A percentile compares a stretch with the other conserved stretches of the same genome.
Conservation (phyloP, 208 protist species). For the Acanthamoeba quina region DNA sequence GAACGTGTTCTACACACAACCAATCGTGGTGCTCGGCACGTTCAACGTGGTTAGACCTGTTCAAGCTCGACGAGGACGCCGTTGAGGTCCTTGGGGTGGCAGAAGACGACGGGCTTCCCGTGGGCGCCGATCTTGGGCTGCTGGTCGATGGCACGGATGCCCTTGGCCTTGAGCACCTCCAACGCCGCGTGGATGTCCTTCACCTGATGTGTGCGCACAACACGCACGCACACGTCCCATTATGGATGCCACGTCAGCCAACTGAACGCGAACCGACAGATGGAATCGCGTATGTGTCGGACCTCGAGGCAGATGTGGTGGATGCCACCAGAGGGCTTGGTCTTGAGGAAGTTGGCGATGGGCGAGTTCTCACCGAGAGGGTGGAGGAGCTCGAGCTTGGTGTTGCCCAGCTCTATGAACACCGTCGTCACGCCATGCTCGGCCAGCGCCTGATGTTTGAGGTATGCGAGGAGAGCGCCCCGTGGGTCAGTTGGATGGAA, state of each 20-base stretch:
- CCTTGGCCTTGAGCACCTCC: conserved; percentile 84
- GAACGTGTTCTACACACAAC: too few relatives aligned
- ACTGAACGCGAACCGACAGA: not conserved
- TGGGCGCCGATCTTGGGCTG: conserved; percentile 96
- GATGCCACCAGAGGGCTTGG: conserved; percentile 94
- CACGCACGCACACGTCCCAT: not conserved
- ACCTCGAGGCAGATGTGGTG: conserved; percentile 96
- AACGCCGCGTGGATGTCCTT: conserved; percentile 88
- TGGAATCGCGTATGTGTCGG: not conserved
- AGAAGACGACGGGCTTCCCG: conserved; percentile 95
- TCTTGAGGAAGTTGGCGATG: conserved; percentile 93
- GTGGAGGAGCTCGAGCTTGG: conserved; percentile 95
- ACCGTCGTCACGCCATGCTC: conserved; percentile 96
- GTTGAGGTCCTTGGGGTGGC: conserved; percentile 94
- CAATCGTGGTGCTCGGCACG: too few relatives aligned
- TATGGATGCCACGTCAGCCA: not conserved
- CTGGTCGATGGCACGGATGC: conserved; percentile 90
- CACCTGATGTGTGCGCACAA: conserved; percentile 73
- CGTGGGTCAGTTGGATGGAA: too few relatives aligned
- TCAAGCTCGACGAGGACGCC: conserved; percentile 95
- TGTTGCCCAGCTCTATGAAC: conserved; percentile 93
- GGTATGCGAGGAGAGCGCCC: too few relatives aligned
- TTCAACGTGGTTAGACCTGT: conserved; percentile 80
- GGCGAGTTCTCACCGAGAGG: conserved; percentile 93
- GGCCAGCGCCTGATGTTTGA: conserved; percentile 83